Conservation (phyloP, 345 rosid species). For the Populus alba region DNA sequence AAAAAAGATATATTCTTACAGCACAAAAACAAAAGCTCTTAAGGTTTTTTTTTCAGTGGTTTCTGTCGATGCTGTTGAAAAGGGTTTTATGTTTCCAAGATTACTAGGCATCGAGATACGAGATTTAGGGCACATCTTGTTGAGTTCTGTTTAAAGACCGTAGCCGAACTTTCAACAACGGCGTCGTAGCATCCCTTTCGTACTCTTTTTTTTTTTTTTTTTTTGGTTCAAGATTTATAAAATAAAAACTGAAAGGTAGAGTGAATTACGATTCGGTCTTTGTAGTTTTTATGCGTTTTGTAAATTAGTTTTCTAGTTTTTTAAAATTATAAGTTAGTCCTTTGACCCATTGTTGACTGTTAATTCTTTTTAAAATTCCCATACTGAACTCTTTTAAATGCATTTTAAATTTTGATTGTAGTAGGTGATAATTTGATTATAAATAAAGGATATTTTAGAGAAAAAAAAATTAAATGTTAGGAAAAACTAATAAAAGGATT, state of each 20-base stretch:
- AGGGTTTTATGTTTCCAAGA: no score
- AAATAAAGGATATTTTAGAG: neutral
- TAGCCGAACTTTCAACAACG: neutral
- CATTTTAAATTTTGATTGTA: neutral
- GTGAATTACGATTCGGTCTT: neutral
- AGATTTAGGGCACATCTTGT: neutral
- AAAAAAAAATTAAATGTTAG: neutral
- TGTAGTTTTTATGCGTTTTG: neutral
- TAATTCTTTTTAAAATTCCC: neutral
- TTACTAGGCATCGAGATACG: no score
- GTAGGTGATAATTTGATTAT: neutral
- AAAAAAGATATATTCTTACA: no score
- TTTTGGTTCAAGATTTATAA: no score
- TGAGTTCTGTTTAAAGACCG: neutral
- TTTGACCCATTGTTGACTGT: neutral
- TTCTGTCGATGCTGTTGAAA: neutral
- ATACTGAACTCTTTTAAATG: neutral
- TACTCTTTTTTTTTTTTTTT: no score
- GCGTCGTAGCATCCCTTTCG: neutral
- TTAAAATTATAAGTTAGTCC: neutral
- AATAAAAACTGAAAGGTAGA: neutral
- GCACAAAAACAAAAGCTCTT: no score
- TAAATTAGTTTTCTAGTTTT: neutral
- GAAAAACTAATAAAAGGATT: neutral
- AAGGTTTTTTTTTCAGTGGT: neutral